Conservation (phyloP, 805 yeast species). For the Priceomyces fermenticarens region DNA sequence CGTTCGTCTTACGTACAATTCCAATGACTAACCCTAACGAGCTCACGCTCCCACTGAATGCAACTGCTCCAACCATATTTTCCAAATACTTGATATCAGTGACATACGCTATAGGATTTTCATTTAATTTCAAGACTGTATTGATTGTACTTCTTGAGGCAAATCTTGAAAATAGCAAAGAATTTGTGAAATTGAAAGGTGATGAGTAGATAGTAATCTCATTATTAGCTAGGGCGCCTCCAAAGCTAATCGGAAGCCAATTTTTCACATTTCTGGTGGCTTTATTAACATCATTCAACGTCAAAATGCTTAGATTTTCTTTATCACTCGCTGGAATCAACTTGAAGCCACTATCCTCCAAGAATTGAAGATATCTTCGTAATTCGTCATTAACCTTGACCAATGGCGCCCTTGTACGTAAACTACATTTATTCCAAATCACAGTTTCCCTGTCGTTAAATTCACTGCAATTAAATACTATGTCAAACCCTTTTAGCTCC, state of each 20-base stretch:
- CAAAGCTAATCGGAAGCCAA: conserved; percentile 1
- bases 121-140: conserved; percentile 15
- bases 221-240: conserved; percentile 6
- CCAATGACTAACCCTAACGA: conserved; percentile 41
- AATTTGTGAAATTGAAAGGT: conserved; percentile 32
- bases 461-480: conserved; percentile 7
- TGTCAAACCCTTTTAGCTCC: conserved; percentile 4
- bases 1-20: conserved; percentile 34
- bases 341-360: conserved; percentile 20
- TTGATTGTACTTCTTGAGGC: conserved; percentile 22
- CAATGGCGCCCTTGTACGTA: conserved; percentile 7
- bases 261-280: background rate
- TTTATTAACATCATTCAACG: background rate
- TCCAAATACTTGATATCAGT: conserved; percentile 43
- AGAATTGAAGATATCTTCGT: conserved; percentile 10
- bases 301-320: conserved; percentile 3
- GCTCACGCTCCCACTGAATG: background rate
- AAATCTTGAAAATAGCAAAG: conserved; percentile 25
- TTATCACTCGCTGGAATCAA: conserved; percentile 17
- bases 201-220: conserved; percentile 14
- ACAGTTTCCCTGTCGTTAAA: conserved; percentile 8
- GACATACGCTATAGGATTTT: conserved; percentile 19
- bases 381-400: background rate
- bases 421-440: conserved; percentile 11
- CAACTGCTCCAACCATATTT: conserved; percentile 45